A percentile compares a stretch with the other conserved stretches of the same genome.
phyloP scores from a whole-genome alignment of 495 filamentous ascomycete species.

The Trichoderma parareesei region DNA sequence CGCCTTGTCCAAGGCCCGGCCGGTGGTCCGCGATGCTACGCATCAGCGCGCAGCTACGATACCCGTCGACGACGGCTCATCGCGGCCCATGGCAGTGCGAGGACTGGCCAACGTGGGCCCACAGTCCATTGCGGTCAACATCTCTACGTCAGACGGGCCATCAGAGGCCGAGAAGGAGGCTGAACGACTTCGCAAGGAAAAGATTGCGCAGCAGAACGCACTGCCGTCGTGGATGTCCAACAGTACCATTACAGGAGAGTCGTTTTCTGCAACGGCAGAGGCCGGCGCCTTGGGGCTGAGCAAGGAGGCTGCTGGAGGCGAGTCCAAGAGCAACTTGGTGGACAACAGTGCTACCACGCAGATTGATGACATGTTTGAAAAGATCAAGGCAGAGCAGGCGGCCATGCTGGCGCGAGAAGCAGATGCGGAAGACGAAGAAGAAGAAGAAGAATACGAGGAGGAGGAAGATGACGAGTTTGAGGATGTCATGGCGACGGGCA shows the following conservation, averaged over 20 bases:
- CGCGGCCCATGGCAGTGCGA: constrained; percentile 60
- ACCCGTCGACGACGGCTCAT: constrained; percentile 33
- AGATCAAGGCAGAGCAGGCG: constrained; percentile 43
- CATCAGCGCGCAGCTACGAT: constrained; percentile 52
- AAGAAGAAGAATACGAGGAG: constrained; percentile 35
- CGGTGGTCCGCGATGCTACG: constrained; percentile 51
- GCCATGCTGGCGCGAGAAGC: constrained; percentile 35
- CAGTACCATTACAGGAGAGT: constrained; percentile 60
- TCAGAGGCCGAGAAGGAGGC: constrained; percentile 67
- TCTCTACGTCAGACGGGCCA: constrained; percentile 65
- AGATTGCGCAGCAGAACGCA: constrained; percentile 71
- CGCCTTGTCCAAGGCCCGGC: constrained; percentile 53
- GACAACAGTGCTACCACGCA: constrained; percentile 30
- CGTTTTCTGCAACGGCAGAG: constrained; percentile 18
- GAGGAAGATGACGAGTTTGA: constrained; percentile 39
- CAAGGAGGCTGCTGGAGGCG: constrained; percentile 46
- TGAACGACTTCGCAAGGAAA: constrained; percentile 63
- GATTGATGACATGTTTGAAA: constrained; percentile 46
- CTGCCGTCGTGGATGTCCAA: constrained; percentile 86
- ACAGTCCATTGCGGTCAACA: constrained; percentile 66
- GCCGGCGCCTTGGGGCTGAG: constrained; percentile 36
- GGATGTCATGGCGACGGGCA: constrained; percentile 24
- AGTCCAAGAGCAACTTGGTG: constrained; percentile 27
- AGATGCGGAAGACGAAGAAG: constrained; percentile 41
- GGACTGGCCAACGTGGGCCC: constrained; percentile 58